phyloP scores from a whole-genome alignment of 1,139 yeast genomes.

The Candida mesenterica region DNA sequence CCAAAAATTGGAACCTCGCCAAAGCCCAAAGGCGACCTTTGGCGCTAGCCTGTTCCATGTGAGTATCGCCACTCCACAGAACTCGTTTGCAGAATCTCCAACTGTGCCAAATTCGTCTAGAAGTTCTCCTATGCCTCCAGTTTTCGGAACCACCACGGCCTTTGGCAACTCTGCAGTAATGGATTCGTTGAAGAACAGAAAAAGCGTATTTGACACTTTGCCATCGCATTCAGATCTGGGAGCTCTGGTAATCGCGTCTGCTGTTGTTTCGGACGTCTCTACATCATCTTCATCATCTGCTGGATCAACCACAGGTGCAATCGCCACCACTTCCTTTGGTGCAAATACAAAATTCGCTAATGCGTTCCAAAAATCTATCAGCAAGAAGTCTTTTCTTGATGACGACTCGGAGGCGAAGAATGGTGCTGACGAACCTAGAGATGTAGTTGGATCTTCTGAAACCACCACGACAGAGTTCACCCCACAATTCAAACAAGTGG shows the following conservation, averaged over 20 bases:
- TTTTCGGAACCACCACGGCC: conserved; percentile 48
- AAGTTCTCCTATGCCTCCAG: conserved; percentile 16
- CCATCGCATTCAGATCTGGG: conserved; percentile 12
- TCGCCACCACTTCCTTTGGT: conserved; percentile 19
- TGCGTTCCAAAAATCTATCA: conserved; percentile 51
- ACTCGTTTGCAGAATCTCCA: conserved; percentile 15
- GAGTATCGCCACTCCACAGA: conserved; percentile 22
- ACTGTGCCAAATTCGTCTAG: conserved; percentile 19
- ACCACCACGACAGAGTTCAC: conserved; percentile 11
- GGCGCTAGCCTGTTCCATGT: conserved; percentile 32
- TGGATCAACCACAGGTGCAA: conserved; percentile 7
- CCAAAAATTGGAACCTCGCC: neutral
- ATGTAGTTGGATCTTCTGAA: neutral
- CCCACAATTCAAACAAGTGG: conserved; percentile 49
- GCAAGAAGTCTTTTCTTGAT: conserved; percentile 58
- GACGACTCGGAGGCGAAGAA: conserved; percentile 10
- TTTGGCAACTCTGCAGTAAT: conserved; percentile 47
- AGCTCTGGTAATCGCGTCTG: conserved; percentile 1
- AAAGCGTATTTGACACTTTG: conserved; percentile 37
- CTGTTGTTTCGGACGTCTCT: neutral
- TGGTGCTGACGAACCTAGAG: conserved; percentile 1
- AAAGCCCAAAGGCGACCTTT: conserved; percentile 20
- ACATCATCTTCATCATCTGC: conserved; percentile 8
- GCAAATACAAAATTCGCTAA: conserved; percentile 57
- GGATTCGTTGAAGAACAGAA: conserved; percentile 23